phyloP scores from a whole-genome alignment of 2,329 filamentous ascomycete species.

The Fusarium camptoceras region DNA sequence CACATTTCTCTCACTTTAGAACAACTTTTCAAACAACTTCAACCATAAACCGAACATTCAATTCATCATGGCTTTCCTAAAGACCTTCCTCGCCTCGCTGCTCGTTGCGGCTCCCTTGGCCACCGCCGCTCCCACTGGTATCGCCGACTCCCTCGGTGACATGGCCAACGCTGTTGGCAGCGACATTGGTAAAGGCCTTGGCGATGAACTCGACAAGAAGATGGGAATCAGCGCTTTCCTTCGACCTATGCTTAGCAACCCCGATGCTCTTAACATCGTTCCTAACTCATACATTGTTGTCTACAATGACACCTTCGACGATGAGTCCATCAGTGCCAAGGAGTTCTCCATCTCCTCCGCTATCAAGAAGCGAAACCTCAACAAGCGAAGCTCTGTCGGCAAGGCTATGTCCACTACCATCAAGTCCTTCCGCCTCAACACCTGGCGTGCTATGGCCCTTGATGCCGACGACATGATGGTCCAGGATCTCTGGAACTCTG shows the following conservation, averaged over 20 bases:
- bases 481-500: slow-evolving; percentile 59
- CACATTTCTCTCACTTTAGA: slow-evolving; percentile 39
- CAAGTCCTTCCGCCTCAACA: slow-evolving; percentile 59
- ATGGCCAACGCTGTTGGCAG: slow-evolving; percentile 30
- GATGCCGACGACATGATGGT: slow-evolving; percentile 65
- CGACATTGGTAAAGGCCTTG: slow-evolving; percentile 19
- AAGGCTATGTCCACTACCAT: slow-evolving; percentile 61
- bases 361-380: slow-evolving; percentile 68
- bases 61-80: slow-evolving; percentile 46
- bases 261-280: slow-evolving; percentile 61
- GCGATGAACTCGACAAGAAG: slow-evolving; percentile 29
- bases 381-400: slow-evolving; percentile 62
- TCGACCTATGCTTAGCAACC: slow-evolving; percentile 60
- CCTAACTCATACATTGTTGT: slow-evolving; percentile 73
- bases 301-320: slow-evolving; percentile 66
- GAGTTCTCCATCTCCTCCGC: slow-evolving; percentile 60
- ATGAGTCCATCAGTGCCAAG: slow-evolving; percentile 62
- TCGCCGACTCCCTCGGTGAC: slow-evolving; percentile 30
- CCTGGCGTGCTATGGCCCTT: slow-evolving; percentile 65
- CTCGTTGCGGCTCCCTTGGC: slow-evolving; percentile 46
- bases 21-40: slow-evolving; percentile 22
- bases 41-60: slow-evolving; percentile 28
- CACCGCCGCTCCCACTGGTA: slow-evolving; percentile 43
- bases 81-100: slow-evolving; percentile 42
- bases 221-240: slow-evolving; percentile 49